These are phyloP conservation scores for Penicillium oxalicum DNA, from an alignment of 2,329 filamentous ascomycete species.

Conservation along the genomic window DNA sequence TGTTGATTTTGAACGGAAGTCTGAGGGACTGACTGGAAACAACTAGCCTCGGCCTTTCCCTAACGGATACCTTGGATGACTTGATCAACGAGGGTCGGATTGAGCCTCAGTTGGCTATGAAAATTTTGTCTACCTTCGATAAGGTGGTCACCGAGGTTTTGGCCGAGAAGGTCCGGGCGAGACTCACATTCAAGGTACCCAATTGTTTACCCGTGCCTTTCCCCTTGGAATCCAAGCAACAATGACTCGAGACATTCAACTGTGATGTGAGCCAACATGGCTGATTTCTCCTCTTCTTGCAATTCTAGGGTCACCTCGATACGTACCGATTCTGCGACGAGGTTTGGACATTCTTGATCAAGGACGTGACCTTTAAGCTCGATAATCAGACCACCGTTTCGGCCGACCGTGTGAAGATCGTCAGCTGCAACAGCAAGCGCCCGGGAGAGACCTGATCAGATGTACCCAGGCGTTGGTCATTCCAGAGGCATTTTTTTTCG, in stretches of 20 bases:
- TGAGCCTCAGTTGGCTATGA: constrained; percentile 97
- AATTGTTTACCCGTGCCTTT: constrained; percentile 4
- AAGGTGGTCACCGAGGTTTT: constrained; percentile 85
- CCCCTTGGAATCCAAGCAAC: background rate
- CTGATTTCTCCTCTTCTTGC: constrained; percentile 11
- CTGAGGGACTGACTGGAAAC: constrained; percentile 13
- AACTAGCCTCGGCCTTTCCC: constrained; percentile 76
- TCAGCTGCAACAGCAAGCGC: constrained; percentile 90
- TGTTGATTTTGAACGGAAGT: too few relatives aligned
- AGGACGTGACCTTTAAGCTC: constrained; percentile 98
- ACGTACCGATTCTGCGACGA: constrained; percentile 99
- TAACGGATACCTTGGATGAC: constrained; percentile 96
- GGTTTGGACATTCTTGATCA: constrained; percentile 98
- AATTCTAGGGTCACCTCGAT: constrained; percentile 79
- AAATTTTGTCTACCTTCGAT: constrained; percentile 94
- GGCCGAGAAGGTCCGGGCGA: constrained; percentile 84
- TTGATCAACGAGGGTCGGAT: constrained; percentile 91
- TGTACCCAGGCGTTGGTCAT: background rate
- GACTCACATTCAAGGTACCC: constrained; percentile 86
- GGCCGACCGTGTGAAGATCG: constrained; percentile 96
- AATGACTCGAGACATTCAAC: background rate
- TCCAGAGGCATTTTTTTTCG: constrained; percentile 12
- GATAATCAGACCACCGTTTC: constrained; percentile 70
- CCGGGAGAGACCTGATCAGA: constrained; percentile 49
- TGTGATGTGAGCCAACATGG: background rate